A percentile compares a stretch with the other conserved stretches of the same genome.
phyloP scores from a whole-genome alignment of 108 stramenopile species.

The Skeletonema menzelii region DNA sequence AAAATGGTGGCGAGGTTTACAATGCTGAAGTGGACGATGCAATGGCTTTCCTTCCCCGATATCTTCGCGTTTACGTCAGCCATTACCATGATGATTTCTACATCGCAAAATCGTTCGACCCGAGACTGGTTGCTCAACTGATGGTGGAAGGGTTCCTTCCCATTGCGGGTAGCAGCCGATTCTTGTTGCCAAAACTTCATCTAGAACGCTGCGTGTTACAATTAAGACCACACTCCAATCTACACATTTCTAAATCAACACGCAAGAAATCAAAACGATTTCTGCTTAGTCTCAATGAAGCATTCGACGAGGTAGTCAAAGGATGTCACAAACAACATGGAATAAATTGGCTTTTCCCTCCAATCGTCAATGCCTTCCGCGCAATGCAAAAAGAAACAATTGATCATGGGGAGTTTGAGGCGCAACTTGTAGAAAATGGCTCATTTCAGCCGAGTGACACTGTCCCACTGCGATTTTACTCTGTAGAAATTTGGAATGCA shows the following conservation, averaged over 20 bases:
- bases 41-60: slow-evolving; percentile 48
- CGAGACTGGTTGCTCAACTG: slow-evolving; percentile 66
- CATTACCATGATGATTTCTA: slow-evolving; percentile 81
- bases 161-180: slow-evolving; percentile 55
- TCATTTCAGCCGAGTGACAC: slow-evolving; percentile 12
- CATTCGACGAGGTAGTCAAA: slow-evolving; percentile 65
- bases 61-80: slow-evolving; percentile 47
- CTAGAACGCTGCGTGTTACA: slow-evolving; percentile 68
- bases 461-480: slow-evolving; percentile 69
- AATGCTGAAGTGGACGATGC: not conserved
- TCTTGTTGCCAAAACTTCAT: slow-evolving; percentile 85
- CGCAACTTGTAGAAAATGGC: slow-evolving; percentile 21
- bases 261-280: slow-evolving; percentile 73
- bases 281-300: slow-evolving; percentile 63
- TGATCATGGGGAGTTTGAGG: slow-evolving; percentile 9
- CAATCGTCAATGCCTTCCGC: slow-evolving; percentile 67
- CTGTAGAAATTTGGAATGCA: slow-evolving; percentile 78
- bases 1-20: not conserved
- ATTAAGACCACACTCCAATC: slow-evolving; percentile 16
- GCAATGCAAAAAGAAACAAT: slow-evolving; percentile 32
- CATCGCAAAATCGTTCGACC: slow-evolving; percentile 60
- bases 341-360: slow-evolving; percentile 81
- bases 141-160: slow-evolving; percentile 89
- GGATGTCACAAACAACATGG: slow-evolving; percentile 83
- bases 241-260: slow-evolving; percentile 74